Percentiles rank a stretch among this genome's conserved stretches.
Conservation (phyloP, 352 stramenopile species). For the Pythium graminicola region DNA sequence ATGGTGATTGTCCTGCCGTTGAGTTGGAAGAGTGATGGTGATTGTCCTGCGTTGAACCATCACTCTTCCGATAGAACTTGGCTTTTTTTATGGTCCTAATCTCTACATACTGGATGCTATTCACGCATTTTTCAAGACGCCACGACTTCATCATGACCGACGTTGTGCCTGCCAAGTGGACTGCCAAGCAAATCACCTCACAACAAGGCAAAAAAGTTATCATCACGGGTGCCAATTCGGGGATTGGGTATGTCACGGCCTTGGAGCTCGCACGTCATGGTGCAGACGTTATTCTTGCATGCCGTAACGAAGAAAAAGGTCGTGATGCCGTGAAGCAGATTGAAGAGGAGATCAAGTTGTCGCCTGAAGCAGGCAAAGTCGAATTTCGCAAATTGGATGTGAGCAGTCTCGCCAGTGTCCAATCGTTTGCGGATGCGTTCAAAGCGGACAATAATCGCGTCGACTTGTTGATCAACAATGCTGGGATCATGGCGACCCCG, state of each 20-base stretch:
- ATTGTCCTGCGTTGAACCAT: too few species aligned
- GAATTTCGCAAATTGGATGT: slow-evolving; percentile 24
- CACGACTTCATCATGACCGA: too few species aligned
- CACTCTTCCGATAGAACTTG: too few species aligned
- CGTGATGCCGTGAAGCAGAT: slow-evolving; percentile 27
- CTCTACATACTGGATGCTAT: too few species aligned
- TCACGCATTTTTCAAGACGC: too few species aligned
- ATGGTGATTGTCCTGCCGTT: too few species aligned
- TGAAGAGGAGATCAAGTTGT: slow-evolving; percentile 31
- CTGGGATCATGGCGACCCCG: not conserved
- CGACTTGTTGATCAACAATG: slow-evolving; percentile 34
- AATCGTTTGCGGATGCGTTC: slow-evolving; percentile 21
- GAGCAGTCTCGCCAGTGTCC: slow-evolving; percentile 19
- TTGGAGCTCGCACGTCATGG: slow-evolving; percentile 46
- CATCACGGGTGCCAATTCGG: slow-evolving; percentile 77
- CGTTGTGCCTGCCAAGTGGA: slow-evolving; percentile 9
- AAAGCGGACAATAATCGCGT: slow-evolving; percentile 9
- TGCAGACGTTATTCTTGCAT: slow-evolving; percentile 48
- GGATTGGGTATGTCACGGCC: slow-evolving; percentile 70
- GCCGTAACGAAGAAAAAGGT: slow-evolving; percentile 24
- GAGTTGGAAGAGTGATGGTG: too few species aligned
- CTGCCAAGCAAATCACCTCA: slow-evolving; percentile 5
- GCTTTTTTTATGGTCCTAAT: too few species aligned
- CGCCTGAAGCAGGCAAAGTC: slow-evolving; percentile 10
- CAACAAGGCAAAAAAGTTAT: slow-evolving; percentile 52